These are phyloP conservation scores for Cytospora piceae DNA, from an alignment of 2,329 filamentous ascomycete species.

Conservation along the genomic window DNA sequence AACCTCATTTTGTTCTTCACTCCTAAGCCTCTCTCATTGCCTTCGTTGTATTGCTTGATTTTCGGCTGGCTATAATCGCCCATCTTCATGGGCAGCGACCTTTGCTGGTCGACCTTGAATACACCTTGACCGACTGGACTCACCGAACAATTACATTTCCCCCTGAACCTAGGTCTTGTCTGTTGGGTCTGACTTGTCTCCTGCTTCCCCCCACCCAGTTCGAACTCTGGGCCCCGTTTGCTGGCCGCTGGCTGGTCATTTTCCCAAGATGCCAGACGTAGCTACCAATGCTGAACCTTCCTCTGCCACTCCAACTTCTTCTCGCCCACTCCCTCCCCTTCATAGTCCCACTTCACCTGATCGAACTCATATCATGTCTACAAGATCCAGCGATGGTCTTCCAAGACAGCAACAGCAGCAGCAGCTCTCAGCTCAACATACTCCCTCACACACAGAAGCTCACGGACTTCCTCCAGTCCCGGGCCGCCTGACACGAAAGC, in stretches of 20 bases:
- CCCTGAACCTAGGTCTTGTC: constrained; percentile 23
- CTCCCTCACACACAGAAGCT: constrained; percentile 9
- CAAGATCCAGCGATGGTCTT: constrained; percentile 31
- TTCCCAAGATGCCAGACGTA: constrained; percentile 31
- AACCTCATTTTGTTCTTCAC: constrained; percentile 25
- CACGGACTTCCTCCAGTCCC: constrained; percentile 17
- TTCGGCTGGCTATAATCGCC: constrained; percentile 23
- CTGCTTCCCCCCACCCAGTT: constrained; percentile 14
- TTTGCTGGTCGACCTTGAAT: constrained; percentile 8
- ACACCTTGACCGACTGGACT: constrained; percentile 16
- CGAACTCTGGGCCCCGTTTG: constrained; percentile 19
- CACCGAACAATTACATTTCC: constrained; percentile 15
- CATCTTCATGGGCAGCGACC: constrained; percentile 23
- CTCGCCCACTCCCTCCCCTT: constrained; percentile 28
- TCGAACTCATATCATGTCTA: constrained; percentile 31
- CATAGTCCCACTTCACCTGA: constrained; percentile 24
- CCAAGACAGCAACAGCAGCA: constrained; percentile 23
- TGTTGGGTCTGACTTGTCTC: constrained; percentile 23
- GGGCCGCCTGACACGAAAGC: constrained; percentile 43
- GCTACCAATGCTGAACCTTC: constrained; percentile 27
- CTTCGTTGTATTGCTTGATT: constrained; percentile 20
- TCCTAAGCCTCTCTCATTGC: constrained; percentile 17
- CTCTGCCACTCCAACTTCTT: constrained; percentile 27
- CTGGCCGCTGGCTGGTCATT: constrained; percentile 20
- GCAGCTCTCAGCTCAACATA: background rate